Evolutionary conservation across 257 asterid genomes (phyloP).

Genomic region (Gynochthodes officinalis): DNA sequence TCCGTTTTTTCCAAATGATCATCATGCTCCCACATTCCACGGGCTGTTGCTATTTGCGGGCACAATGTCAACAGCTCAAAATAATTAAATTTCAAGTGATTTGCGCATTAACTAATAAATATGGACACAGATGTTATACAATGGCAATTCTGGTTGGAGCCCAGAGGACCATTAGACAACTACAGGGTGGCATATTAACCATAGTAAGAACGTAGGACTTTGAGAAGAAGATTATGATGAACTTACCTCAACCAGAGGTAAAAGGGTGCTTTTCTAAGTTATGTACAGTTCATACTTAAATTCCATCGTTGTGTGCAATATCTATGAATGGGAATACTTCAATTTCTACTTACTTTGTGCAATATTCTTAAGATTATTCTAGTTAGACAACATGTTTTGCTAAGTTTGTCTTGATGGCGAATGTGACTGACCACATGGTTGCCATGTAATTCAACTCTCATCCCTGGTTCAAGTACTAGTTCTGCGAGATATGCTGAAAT

Average conservation of each 20-base stretch:
- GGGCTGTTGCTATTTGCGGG: no score
- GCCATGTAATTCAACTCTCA: neutral
- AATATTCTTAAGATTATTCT: neutral
- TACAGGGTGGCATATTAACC: no score
- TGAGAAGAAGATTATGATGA: neutral
- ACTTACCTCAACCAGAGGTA: neutral
- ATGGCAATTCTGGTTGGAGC: no score
- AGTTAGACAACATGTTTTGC: neutral
- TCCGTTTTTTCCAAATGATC: no score
- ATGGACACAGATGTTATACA: no score
- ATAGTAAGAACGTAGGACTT: neutral
- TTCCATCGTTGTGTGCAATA: neutral
- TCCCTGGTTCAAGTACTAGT: neutral
- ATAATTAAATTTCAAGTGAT: no score
- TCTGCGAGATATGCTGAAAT: neutral
- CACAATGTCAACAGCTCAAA: no score
- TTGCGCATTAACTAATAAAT: no score
- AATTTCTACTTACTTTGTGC: neutral
- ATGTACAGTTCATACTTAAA: neutral
- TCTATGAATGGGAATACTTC: conserved; percentile 5
- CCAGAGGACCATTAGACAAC: no score
- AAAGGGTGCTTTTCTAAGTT: neutral
- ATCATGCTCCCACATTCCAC: no score
- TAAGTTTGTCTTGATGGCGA: neutral
- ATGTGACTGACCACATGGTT: neutral